These are phyloP conservation scores for Verticillium alfalfae DNA, from an alignment of 2,329 filamentous ascomycete species.

Conservation along the genomic window DNA sequence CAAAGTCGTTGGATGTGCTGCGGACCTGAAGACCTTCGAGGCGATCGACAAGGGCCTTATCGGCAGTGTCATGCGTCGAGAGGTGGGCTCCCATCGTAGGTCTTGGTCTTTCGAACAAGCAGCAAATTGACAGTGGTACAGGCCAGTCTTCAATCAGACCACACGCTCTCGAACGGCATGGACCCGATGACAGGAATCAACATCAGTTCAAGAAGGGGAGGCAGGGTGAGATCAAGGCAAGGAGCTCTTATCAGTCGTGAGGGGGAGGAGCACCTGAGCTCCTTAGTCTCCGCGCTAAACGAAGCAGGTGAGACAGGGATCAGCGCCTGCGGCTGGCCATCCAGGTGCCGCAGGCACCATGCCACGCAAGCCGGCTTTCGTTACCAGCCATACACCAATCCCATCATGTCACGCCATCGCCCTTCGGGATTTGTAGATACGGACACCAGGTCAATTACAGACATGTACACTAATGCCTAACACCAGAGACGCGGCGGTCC, in stretches of 20 bases:
- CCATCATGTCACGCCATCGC: background rate
- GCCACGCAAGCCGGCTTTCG: conserved; percentile 7
- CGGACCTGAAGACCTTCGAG: conserved; percentile 39
- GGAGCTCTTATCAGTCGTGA: background rate
- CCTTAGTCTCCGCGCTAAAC: background rate
- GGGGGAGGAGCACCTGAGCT: background rate
- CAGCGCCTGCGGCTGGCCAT: background rate
- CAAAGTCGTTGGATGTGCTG: conserved; percentile 17
- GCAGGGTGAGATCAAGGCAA: background rate
- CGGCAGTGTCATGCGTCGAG: conserved; percentile 32
- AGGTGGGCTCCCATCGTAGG: conserved; percentile 36
- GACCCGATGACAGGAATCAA: background rate
- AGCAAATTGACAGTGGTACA: background rate
- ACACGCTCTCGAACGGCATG: too few species aligned
- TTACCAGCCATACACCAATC: background rate
- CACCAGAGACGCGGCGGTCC: background rate
- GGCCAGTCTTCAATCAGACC: background rate
- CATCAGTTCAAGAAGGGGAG: background rate
- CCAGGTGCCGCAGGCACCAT: conserved; percentile 2
- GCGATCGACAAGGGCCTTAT: conserved; percentile 39
- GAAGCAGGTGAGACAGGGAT: background rate
- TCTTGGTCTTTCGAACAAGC: background rate
- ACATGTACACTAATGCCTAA: conserved; percentile 1
- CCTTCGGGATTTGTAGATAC: background rate
- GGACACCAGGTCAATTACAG: conserved; percentile 1